Conservation (phyloP, 371 early-diverging fungal genomes). For the Funneliformis caledonium region DNA sequence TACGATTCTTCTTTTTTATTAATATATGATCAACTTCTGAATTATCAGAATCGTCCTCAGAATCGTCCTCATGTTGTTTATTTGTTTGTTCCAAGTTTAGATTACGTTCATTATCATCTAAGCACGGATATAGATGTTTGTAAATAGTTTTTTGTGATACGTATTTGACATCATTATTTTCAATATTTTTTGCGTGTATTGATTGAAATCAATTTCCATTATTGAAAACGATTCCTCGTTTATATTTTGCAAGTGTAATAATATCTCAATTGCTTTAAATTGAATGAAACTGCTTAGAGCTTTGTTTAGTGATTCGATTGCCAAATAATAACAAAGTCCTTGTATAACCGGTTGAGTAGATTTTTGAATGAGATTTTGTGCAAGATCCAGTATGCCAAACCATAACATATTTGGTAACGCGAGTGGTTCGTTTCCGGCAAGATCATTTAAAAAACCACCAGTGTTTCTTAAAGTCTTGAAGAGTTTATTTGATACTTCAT, state of each 20-base stretch:
- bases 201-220: too few species aligned
- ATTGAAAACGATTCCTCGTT: too few species aligned
- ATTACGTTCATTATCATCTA: too few species aligned
- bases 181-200: too few species aligned
- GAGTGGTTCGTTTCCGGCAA: not conserved
- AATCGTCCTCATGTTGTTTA: too few species aligned
- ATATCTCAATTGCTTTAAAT: conserved; percentile 11
- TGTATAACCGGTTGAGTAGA: not conserved
- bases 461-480: not conserved
- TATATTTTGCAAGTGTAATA: not conserved
- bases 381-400: conserved; percentile 14
- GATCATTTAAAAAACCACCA: not conserved
- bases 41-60: too few species aligned
- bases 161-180: not conserved
- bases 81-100: too few species aligned
- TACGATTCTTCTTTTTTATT: too few species aligned
- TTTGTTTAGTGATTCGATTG: not conserved
- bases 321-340: conserved; percentile 3
- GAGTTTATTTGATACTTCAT: too few species aligned
- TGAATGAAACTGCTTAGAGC: not conserved
- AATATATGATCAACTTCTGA: too few species aligned
- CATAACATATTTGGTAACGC: not conserved
- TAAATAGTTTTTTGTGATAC: not conserved
- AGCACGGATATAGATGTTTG: too few species aligned
- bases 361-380: not conserved